Evolutionary conservation across 1,284 basidiomycete genomes (phyloP), one percentile per base, ranked within the genome.

Genomic region (Xerocomus cyaneibrunnescens): DNA sequence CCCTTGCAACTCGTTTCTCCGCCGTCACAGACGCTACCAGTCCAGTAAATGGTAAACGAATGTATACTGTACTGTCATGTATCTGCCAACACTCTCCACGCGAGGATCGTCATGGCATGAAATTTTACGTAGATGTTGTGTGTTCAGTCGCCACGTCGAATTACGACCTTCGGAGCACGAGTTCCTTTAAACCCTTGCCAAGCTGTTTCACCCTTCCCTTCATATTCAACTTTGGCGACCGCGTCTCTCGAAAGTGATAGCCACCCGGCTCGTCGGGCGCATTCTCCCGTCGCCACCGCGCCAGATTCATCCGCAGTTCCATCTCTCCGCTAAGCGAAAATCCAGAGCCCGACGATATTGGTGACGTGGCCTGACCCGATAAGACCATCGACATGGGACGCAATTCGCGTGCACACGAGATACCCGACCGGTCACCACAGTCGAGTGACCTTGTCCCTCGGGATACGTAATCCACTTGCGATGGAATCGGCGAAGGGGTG

Each of bases 321-420:
- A 77, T 77, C 64, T 81, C 79, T 9, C 81, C 82, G 50, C 79
- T 84, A 51, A 84, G 65, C 43, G 82, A 84, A 62, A 73, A 81
- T 5, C 79, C 80, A 23, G 62, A 58, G 39, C 52, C 39, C 10
- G 54, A 47, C 22, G n/a, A n/a, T n/a, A 47, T 54, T 2, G 56
- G 54, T 25, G 69, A 56, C 9, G 60, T 51, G 39, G 51, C 45
- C 39, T 50, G 62, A 19, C 61, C 57, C 5, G 66, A 64, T 14
- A 66, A 21, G 17, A 63, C 56, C 65, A 70, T 55, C 31, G 66
- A 71, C 68, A 69, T 71, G 34, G 66, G 68, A 1, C 69, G 69
- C 41, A 67, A 43, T 28, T 67, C 52, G 9, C 40, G 58, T 12
- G 50, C 54, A 38, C 53, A 55, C 45, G 51, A 51, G 7, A 54